Evolutionary conservation across 768 basidiomycete genomes (phyloP).

Genomic region (Rubroboletus pulcherrimus): DNA sequence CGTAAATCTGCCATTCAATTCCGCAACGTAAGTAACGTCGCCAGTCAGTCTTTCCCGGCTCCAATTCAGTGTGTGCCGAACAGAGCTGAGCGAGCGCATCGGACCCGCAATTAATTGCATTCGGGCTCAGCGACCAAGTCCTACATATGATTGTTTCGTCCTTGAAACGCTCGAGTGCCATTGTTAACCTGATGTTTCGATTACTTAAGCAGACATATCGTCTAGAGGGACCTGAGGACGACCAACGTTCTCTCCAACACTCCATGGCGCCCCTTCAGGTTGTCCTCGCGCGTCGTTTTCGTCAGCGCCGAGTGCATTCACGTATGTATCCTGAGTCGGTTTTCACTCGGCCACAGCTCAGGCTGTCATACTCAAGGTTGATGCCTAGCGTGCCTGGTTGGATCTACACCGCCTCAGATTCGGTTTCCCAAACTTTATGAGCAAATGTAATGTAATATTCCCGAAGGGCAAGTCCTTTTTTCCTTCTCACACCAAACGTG

Average conservation of each 20-base stretch:
- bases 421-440: conserved; percentile 13
- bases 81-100: conserved; percentile 15
- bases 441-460: conserved; percentile 5
- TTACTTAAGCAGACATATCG: conserved; percentile 2
- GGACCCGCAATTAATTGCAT: conserved; percentile 4
- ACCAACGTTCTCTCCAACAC: conserved; percentile 1
- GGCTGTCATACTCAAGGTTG: conserved; percentile 10
- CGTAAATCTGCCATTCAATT: conserved; percentile 14
- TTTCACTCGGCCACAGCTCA: conserved; percentile 5
- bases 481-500: not conserved
- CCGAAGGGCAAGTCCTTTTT: not conserved
- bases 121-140: not conserved
- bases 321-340: not conserved
- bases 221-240: not conserved
- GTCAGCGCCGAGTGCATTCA: not conserved
- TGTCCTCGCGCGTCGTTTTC: not conserved
- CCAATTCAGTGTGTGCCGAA: conserved; percentile 2
- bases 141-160: conserved; percentile 1
- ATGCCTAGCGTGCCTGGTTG: conserved; percentile 20
- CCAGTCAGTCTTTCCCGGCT: not conserved
- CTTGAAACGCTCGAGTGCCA: conserved; percentile 15
- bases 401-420: conserved; percentile 22
- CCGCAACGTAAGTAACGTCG: conserved; percentile 8
- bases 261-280: not conserved
- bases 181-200: conserved; percentile 1